These are phyloP conservation scores for Monoraphidium neglectum DNA, from an alignment of 139 green algal genomes.

Conservation along the genomic window DNA sequence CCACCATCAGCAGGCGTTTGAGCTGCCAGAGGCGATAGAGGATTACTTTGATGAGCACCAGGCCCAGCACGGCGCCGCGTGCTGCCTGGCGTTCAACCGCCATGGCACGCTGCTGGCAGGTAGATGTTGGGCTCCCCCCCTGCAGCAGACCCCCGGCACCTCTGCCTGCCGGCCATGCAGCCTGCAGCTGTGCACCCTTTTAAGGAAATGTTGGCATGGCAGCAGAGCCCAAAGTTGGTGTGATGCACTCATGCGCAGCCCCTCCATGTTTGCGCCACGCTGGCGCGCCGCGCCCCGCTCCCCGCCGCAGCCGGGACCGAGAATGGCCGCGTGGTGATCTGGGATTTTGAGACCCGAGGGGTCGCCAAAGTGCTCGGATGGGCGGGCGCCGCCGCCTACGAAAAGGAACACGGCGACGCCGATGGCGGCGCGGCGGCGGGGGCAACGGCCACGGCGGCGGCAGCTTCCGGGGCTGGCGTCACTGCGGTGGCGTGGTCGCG, in stretches of 20 bases:
- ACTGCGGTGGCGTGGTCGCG: constrained; percentile 73
- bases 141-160: too few relatives aligned
- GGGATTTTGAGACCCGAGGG: constrained; percentile 83
- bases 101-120: constrained; percentile 79
- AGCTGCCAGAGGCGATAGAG: constrained; percentile 73
- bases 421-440: too few relatives aligned
- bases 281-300: not conserved
- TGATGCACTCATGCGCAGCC: too few relatives aligned
- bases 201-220: too few relatives aligned
- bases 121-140: constrained; percentile 34
- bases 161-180: not conserved
- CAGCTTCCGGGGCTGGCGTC: constrained; percentile 38
- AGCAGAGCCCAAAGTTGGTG: too few relatives aligned
- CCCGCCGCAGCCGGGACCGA: constrained; percentile 66
- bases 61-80: too few relatives aligned
- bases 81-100: constrained; percentile 78
- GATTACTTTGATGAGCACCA: constrained; percentile 59
- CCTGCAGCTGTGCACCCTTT: not conserved
- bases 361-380: constrained; percentile 43
- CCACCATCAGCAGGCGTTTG: too few relatives aligned
- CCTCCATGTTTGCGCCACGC: not conserved
- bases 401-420: not conserved
- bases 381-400: not conserved
- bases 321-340: constrained; percentile 80
- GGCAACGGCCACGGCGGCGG: too few relatives aligned